phyloP scores from a whole-genome alignment of 805 yeast species.

The Yarrowia sp. region DNA sequence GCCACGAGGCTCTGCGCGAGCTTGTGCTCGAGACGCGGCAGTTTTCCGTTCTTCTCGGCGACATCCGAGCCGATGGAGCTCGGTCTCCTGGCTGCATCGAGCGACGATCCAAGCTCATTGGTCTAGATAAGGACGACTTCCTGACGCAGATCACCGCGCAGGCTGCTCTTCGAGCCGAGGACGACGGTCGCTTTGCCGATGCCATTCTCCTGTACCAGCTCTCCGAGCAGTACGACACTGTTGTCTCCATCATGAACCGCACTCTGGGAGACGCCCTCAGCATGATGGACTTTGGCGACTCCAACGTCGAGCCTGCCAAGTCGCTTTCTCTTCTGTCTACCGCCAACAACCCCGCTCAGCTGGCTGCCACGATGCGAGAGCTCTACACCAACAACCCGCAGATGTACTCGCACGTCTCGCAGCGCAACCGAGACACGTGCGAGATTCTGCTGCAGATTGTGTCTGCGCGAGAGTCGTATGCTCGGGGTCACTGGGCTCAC shows the following conservation, averaged over 20 bases:
- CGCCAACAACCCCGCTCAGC: constrained; percentile 40
- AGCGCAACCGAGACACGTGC: constrained; percentile 62
- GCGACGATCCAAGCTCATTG: constrained; percentile 64
- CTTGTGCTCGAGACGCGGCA: constrained; percentile 83
- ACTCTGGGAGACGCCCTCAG: constrained; percentile 75
- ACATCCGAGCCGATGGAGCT: constrained; percentile 69
- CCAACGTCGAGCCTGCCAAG: constrained; percentile 49
- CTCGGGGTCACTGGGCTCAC: constrained; percentile 56
- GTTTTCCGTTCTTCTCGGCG: constrained; percentile 79
- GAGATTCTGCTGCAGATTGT: constrained; percentile 62
- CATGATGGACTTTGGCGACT: constrained; percentile 49
- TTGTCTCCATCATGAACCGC: constrained; percentile 68
- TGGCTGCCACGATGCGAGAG: constrained; percentile 42
- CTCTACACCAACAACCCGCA: constrained; percentile 53
- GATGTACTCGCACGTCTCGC: constrained; percentile 55
- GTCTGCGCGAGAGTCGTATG: constrained; percentile 59
- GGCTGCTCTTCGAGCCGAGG: constrained; percentile 84
- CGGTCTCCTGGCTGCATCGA: constrained; percentile 83
- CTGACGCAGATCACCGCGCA: constrained; percentile 71
- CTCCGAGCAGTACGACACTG: constrained; percentile 83
- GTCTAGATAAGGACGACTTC: constrained; percentile 59
- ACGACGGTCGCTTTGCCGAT: constrained; percentile 85
- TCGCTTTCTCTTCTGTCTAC: constrained; percentile 40
- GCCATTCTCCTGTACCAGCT: constrained; percentile 82
- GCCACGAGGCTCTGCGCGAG: constrained; percentile 79